Conservation (phyloP, 768 basidiomycete species). For the Kwoniella shandongensis region DNA sequence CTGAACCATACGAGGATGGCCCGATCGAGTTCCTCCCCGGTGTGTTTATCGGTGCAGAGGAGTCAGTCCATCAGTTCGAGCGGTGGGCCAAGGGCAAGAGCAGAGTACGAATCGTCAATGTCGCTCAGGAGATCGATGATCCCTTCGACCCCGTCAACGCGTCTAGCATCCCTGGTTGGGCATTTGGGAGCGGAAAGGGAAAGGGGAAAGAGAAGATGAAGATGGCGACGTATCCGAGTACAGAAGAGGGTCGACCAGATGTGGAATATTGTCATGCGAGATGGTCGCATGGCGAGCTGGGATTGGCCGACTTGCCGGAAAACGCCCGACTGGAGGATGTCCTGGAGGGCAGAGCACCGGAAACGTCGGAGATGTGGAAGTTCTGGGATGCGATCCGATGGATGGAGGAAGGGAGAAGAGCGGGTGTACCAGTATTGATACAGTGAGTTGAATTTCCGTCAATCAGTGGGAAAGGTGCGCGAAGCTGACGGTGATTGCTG, state of each 20-base stretch:
- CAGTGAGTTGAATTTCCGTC: constrained; percentile 41
- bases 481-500: no score
- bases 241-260: constrained; percentile 17
- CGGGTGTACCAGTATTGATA: constrained; percentile 46
- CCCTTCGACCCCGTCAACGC: constrained; percentile 26
- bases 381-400: constrained; percentile 46
- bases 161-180: constrained; percentile 4
- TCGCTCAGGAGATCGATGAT: constrained; percentile 50
- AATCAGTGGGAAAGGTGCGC: no score
- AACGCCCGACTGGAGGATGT: constrained; percentile 22
- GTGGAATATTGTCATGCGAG: constrained; percentile 48
- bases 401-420: constrained; percentile 38
- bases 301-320: constrained; percentile 35
- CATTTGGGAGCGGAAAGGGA: constrained; percentile 2
- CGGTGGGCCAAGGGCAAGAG: constrained; percentile 19
- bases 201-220: constrained; percentile 39
- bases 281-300: constrained; percentile 51
- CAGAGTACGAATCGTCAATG: constrained; percentile 46
- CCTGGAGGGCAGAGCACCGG: constrained; percentile 1
- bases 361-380: constrained; percentile 26
- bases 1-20: constrained; percentile 43
- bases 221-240: constrained; percentile 18
- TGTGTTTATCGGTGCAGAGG: constrained; percentile 49
- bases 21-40: constrained; percentile 49
- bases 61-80: constrained; percentile 31